Conservation (phyloP, 257 asterid genomes). For the Fraxinus cuspidata region DNA sequence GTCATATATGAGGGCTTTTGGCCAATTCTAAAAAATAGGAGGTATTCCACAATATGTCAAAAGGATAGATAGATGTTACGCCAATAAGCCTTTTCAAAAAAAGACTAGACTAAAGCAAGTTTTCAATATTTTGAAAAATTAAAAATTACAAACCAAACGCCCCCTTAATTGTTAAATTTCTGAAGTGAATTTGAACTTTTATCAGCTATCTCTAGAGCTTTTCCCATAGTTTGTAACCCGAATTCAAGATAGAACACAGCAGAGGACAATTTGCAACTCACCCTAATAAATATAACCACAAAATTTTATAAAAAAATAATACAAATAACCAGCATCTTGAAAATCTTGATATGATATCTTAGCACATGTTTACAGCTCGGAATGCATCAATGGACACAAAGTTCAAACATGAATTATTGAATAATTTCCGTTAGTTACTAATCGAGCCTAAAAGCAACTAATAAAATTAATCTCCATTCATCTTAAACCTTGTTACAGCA, state of each 20-base stretch:
- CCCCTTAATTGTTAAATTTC: too few species aligned
- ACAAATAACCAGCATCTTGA: background rate
- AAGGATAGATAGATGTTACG: too few species aligned
- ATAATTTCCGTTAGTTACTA: background rate
- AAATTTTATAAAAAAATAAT: background rate
- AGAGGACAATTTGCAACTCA: background rate
- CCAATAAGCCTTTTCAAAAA: too few species aligned
- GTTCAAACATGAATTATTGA: background rate
- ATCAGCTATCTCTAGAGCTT: background rate
- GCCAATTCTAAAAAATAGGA: too few species aligned
- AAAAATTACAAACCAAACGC: too few species aligned
- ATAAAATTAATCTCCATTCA: background rate
- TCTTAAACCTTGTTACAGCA: background rate
- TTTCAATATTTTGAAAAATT: too few species aligned
- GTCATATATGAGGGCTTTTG: too few species aligned
- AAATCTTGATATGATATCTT: background rate
- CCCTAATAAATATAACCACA: background rate
- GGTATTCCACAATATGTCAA: too few species aligned
- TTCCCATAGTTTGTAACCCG: background rate
- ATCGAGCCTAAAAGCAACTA: background rate
- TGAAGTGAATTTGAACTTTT: background rate
- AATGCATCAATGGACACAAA: background rate
- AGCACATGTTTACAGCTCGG: background rate
- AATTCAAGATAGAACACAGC: background rate
- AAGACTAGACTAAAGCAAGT: too few species aligned